These are phyloP conservation scores for Begonia peltatifolia DNA, from an alignment of 306 rosid genomes.

Conservation along the genomic window DNA sequence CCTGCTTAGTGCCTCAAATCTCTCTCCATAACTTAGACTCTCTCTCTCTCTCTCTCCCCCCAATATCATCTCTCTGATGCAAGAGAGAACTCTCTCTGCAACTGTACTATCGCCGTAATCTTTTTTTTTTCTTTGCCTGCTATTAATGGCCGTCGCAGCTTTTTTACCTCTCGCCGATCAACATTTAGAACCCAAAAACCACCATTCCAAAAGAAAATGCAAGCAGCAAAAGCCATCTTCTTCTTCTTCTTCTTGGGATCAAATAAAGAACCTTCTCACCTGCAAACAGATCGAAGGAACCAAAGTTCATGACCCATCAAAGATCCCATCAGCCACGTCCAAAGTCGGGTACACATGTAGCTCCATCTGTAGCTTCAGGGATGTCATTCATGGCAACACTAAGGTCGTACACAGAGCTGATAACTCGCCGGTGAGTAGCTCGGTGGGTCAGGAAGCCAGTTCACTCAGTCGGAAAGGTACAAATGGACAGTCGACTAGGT, in stretches of 20 bases:
- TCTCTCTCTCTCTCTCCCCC: no score
- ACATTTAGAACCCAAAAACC: conserved; percentile 18
- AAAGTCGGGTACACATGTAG: conserved; percentile 81
- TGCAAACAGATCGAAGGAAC: conserved; percentile 84
- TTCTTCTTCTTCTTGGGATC: conserved; percentile 65
- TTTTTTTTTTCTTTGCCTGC: no score
- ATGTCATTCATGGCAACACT: conserved; percentile 74
- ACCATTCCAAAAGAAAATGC: conserved; percentile 10
- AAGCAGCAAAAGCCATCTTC: conserved; percentile 22
- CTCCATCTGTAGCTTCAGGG: conserved; percentile 85
- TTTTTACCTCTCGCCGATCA: background rate
- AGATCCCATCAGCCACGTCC: conserved; percentile 25
- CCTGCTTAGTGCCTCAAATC: no score
- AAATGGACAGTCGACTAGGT: conserved; percentile 21
- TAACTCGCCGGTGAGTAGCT: conserved; percentile 84
- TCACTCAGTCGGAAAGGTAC: conserved; percentile 35
- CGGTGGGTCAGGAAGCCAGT: conserved; percentile 63
- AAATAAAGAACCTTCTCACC: conserved; percentile 65
- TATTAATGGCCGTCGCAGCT: no score
- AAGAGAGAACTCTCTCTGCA: no score
- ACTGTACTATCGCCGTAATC: no score
- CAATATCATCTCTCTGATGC: no score
- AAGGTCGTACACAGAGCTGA: conserved; percentile 72
- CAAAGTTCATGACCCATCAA: conserved; percentile 61
- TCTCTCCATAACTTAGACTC: no score